Base-by-base conservation (phyloP, 1,284 basidiomycete genomes). In the Heimioporus punctisporus region DNA sequence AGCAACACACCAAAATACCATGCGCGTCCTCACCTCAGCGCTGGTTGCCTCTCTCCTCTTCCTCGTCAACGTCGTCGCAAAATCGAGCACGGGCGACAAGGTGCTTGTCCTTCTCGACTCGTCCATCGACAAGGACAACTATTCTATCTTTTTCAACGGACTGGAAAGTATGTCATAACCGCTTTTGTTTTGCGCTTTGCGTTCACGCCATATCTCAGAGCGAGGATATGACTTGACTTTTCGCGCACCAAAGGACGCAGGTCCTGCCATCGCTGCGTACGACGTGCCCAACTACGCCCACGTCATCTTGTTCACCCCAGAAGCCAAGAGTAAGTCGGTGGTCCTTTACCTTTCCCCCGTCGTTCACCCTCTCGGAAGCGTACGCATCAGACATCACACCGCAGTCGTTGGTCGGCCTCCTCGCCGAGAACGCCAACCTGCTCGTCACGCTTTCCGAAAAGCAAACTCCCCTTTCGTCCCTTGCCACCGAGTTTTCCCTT, bases 71-170 rank as follows among this genome's bases (percentile, higher is more conserved):
- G 72, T 74, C 11, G 63, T 74, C 48, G 91, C 91, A 54, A 85
- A 82, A 64, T 94, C 92, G n/a, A 90, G 91, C 69, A 82, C 88
- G 3, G 93, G 93, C 12, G 83, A 92, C 70, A 86, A 86, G 40
- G 88, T 97, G 17, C 82, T 97, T 25, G 90, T 97, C 51, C 79
- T 97, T 15, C 79, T 95, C 46, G 93, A 97, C 65, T 83, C 86
- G 6, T 78, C 77, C 50, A 72, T 88, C 28, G 77, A 84, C 64
- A 76, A 73, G 65, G 80, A 83, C 50, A 81, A 90, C 60, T 97
- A 90, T 71, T 88, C 89, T 19, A 76, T 85, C 64, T 95, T 96
- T 81, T 95, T 93, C 73, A 74, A 79, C 54, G 88, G 86, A 21
- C 76, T 97, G 46, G 79, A 85, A 76, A 82, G 94, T 95, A 51